Percentiles rank a stretch among this genome's conserved stretches.
phyloP scores from a whole-genome alignment of 768 basidiomycete genomes.

The Termitomyces sp. region DNA sequence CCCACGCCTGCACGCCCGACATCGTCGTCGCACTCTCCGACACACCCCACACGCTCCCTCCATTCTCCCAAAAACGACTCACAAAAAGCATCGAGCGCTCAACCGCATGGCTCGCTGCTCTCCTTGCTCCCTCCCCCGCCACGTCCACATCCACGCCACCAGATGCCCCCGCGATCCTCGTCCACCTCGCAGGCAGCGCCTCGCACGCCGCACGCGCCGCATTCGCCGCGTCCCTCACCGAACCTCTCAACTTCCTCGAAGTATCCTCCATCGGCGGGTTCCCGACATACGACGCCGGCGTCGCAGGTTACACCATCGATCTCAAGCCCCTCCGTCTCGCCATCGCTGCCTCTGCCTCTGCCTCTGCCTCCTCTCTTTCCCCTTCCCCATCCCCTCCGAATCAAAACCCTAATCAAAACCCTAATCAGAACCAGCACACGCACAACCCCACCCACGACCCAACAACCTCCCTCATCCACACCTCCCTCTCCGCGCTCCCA shows the following conservation, averaged over 20 bases:
- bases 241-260: too few relatives aligned
- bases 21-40: conserved; percentile 72
- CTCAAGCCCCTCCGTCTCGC: conserved; percentile 47
- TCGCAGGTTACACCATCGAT: conserved; percentile 71
- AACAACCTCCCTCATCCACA: conserved; percentile 40
- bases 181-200: too few relatives aligned
- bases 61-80: conserved; percentile 75
- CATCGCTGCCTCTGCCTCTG: conserved; percentile 26
- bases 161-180: too few relatives aligned
- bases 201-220: too few relatives aligned
- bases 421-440: too few relatives aligned
- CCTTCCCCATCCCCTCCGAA: too few relatives aligned
- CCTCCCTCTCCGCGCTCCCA: conserved; percentile 60
- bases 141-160: too few relatives aligned
- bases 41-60: conserved; percentile 59
- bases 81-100: conserved; percentile 76
- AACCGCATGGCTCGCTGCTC: conserved; percentile 56
- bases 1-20: conserved; percentile 58
- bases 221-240: conserved; percentile 53
- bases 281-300: conserved; percentile 61
- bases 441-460: background rate
- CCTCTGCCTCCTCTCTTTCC: too few relatives aligned
- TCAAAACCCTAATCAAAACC: too few relatives aligned
- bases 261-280: conserved; percentile 45
- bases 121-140: conserved; percentile 35